Base-by-base conservation (phyloP, 2,329 filamentous ascomycete species). In the Talaromyces sp. region DNA sequence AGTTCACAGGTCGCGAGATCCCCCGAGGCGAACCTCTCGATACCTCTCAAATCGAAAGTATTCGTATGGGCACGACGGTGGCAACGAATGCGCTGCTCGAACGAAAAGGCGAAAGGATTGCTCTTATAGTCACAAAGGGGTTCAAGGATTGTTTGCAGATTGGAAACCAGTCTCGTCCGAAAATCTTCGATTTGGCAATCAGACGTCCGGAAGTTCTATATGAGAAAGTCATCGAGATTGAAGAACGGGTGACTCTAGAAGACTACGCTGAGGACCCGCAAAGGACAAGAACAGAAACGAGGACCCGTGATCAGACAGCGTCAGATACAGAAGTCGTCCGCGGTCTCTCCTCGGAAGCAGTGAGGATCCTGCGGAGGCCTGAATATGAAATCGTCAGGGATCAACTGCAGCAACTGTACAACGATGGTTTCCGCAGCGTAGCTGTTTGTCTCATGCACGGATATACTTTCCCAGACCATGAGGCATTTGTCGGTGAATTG, bases 21-120 rank as follows among this genome's bases (percentile, higher is more conserved):
- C 91, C 91, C 3, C 88, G 93, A 57, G 92, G 92, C 31, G 83
- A 93, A 74, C 82, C 90, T 0, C 81, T 97, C 9, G 92, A 97
- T 76, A 97, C 93, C 0, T 86, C 88, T 19, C 81, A 88, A 73
- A 96, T 97, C 70, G 91, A 95, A 70, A 93, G 90, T 63, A 97
- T 97, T 75, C 89, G 93, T 57, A 97, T 97, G 93, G 93, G 93
- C 52, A 97, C 93, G 1, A 97, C 93, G 0, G 93, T 97, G 13
- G 93, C 93, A 10, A 97, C 93, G 0, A 97, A 97, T 76, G 93
- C 93, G 0, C 79, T 97, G 64, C 83, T 97, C 2, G 93, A 97
- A 78, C 84, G 93, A 65, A 97, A 97, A 77, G 93, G 93, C 57
- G 93, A 96, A 79, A 88, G 87, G 70, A 94, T 95, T 73, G 93